These are phyloP conservation scores for Saturnispora ahearnii DNA, from an alignment of 805 yeast species.

Conservation along the genomic window DNA sequence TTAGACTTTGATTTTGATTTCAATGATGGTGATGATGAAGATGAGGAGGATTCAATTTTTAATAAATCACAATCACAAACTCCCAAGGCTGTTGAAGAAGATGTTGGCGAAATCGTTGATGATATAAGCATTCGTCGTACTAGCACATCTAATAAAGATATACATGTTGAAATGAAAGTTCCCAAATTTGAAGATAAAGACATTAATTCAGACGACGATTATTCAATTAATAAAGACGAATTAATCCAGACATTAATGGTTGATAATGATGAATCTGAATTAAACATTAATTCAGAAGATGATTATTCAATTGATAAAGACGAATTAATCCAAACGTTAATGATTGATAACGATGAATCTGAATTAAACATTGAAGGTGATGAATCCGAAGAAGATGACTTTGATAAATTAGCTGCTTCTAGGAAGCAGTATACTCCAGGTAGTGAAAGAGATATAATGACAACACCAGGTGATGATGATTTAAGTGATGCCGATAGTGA, in stretches of 20 bases:
- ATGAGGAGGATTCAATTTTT: constrained; percentile 22
- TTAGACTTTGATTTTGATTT: constrained; percentile 16
- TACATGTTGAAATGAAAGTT: constrained; percentile 32
- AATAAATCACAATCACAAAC: constrained; percentile 10
- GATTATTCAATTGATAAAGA: constrained; percentile 53
- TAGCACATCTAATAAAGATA: constrained; percentile 11
- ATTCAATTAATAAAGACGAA: constrained; percentile 46
- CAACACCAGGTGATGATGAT: constrained; percentile 5
- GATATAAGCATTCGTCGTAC: constrained; percentile 13
- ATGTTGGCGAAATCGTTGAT: constrained; percentile 49
- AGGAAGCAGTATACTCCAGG: constrained; percentile 9
- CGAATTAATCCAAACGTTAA: constrained; percentile 32
- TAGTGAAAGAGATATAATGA: constrained; percentile 14
- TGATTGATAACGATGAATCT: constrained; percentile 31
- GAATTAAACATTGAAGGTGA: constrained; percentile 29
- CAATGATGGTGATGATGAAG: constrained; percentile 27
- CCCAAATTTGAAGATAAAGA: constrained; percentile 42
- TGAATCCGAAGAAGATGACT: constrained; percentile 31
- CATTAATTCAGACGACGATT: constrained; percentile 52
- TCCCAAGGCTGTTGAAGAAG: constrained; percentile 44
- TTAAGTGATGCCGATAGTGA: constrained; percentile 22
- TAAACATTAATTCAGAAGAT: constrained; percentile 42
- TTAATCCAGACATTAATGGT: constrained; percentile 31
- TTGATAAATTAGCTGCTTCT: constrained; percentile 14
- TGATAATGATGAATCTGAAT: constrained; percentile 32